Conservation (phyloP, 2,329 filamentous ascomycete species). For the Hypoxylon sp. region DNA sequence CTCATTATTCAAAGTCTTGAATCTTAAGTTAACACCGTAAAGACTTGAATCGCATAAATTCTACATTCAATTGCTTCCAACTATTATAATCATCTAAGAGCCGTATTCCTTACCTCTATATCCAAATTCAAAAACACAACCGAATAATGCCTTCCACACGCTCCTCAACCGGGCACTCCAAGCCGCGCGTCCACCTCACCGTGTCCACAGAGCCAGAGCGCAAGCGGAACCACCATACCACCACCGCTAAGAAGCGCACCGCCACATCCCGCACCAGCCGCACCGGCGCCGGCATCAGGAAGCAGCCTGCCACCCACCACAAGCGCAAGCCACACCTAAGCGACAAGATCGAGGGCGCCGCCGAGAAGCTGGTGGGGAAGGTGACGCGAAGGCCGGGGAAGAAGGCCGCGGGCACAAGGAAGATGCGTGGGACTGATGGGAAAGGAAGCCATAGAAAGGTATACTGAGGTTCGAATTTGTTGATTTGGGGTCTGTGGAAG, state of each 20-base stretch:
- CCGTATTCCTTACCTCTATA: background rate
- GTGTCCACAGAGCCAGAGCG: conserved; percentile 51
- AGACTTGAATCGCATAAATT: background rate
- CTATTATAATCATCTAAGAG: background rate
- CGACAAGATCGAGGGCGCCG: conserved; percentile 51
- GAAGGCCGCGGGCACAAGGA: conserved; percentile 51
- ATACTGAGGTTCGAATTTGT: background rate
- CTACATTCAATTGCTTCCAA: background rate
- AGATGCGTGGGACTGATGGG: conserved; percentile 51
- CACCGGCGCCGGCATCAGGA: conserved; percentile 42
- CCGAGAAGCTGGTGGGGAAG: conserved; percentile 49
- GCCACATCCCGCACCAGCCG: conserved; percentile 31
- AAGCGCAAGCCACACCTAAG: conserved; percentile 51
- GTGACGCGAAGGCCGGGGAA: conserved; percentile 49
- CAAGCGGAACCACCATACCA: conserved; percentile 38
- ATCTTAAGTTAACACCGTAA: background rate
- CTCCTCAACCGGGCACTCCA: conserved; percentile 49
- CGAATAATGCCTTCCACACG: conserved; percentile 48
- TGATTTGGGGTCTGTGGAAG: background rate
- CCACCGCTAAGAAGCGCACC: conserved; percentile 23
- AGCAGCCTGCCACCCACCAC: conserved; percentile 48
- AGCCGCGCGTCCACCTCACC: conserved; percentile 48
- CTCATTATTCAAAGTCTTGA: background rate
- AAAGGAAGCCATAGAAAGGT: conserved; percentile 40
- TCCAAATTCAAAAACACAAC: background rate